These are phyloP conservation scores for Pichia californica DNA, from an alignment of 805 yeast species.

Conservation along the genomic window DNA sequence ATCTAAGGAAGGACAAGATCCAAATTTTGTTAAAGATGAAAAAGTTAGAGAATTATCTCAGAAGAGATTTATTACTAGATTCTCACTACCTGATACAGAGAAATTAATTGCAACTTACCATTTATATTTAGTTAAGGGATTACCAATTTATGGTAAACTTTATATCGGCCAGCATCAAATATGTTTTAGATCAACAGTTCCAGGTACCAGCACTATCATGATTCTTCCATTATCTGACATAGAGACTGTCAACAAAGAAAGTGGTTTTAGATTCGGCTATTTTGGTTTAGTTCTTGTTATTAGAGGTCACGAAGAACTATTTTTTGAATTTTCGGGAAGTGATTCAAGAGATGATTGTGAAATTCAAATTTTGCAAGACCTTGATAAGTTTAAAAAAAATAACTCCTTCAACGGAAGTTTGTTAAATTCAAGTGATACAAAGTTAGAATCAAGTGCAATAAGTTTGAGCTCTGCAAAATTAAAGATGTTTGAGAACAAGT, in stretches of 20 bases:
- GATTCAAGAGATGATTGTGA: conserved; percentile 71
- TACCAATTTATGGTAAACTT: conserved; percentile 80
- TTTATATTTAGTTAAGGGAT: conserved; percentile 57
- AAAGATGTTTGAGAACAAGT: conserved; percentile 59
- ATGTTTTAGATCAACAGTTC: conserved; percentile 77
- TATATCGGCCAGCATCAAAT: conserved; percentile 62
- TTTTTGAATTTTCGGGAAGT: conserved; percentile 65
- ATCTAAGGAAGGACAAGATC: conserved; percentile 40
- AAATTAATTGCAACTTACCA: conserved; percentile 61
- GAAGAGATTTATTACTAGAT: conserved; percentile 39
- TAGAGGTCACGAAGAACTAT: conserved; percentile 69
- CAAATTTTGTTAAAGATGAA: conserved; percentile 39
- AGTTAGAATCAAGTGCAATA: conserved; percentile 5
- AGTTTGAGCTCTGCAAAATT: conserved; percentile 51
- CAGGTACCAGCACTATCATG: conserved; percentile 76
- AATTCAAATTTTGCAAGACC: conserved; percentile 40
- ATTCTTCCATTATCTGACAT: conserved; percentile 70
- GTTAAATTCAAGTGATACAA: conserved; percentile 16
- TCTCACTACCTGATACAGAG: conserved; percentile 51
- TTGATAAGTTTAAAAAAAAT: conserved; percentile 35
- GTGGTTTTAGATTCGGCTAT: conserved; percentile 63
- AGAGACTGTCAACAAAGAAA: conserved; percentile 61
- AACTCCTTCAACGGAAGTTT: too few relatives aligned
- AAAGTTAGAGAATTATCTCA: conserved; percentile 32
- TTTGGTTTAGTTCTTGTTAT: conserved; percentile 65